Evolutionary conservation across 495 filamentous ascomycete genomes (phyloP), one percentile per base, ranked within the genome.

Genomic region (Penicillium cosmopolitanum): DNA sequence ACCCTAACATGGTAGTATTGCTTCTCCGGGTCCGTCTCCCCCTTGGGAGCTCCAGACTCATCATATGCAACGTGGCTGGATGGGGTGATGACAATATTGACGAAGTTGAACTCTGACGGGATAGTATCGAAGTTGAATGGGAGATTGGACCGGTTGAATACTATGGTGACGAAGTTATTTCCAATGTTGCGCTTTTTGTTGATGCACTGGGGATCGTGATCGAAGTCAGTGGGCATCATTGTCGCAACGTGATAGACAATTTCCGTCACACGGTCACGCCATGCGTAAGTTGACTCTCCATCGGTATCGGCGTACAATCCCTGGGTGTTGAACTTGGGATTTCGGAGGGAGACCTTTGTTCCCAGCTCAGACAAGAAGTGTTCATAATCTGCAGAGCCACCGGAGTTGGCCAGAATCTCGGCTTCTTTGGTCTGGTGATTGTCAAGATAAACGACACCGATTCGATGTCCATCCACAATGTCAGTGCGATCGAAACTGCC

Each of bases 91-190:
- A 97, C 87, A 62, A 99, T 98, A 74, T 96, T 91, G 73, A 98
- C 91, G 61, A 87, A 95, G 71, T 97, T 97, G 79, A 98, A 96
- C 61, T 91, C 88, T 0, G 91, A 93, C 0, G 91, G 91, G 59
- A 99, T 93, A 4, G 92, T 97, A 71, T 96, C 86, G 66, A 97
- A 96, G 55, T 84, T 81, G 79, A 96, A 98, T 0, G 91, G 87
- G 25, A 84, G 67, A 23, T 96, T 94, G 15, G 93, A 97, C 58
- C 95, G 90, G 69, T 99, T 99, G 78, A 93, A 99, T 51, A 99
- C 87, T 64, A 99, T 96, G 65, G 96, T 98, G 62, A 99, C 96
- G 66, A 89, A 96, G 76, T 99, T 96, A 66, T 99, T 99, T 42
- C 96, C 96, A 43, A 96, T 92, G 66, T 99, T 96, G 4, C 87